Evolutionary conservation across 176 grass and related monocot genomes (phyloP).

Genomic region (Aechmea fasciata): DNA sequence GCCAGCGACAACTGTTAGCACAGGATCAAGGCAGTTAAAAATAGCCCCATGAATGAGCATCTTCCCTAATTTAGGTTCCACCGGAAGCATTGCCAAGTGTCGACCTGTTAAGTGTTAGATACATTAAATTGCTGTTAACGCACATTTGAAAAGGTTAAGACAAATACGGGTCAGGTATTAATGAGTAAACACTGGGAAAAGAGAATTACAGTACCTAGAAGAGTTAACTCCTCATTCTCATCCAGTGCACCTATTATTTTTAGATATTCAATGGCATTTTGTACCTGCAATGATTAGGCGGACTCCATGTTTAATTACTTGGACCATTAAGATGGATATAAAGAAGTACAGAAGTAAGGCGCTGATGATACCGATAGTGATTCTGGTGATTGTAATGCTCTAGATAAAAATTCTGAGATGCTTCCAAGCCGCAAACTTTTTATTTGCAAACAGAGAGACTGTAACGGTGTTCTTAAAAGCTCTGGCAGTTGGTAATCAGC

Average conservation of each 20-base stretch:
- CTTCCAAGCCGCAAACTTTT: constrained; percentile 89
- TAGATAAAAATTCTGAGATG: constrained; percentile 93
- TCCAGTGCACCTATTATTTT: constrained; percentile 95
- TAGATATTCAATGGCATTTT: constrained; percentile 98
- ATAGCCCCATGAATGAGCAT: constrained; percentile 98
- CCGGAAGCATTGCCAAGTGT: constrained; percentile 90
- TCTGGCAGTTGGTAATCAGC: constrained; percentile 93
- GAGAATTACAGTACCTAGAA: constrained; percentile 46
- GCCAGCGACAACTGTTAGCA: constrained; percentile 90
- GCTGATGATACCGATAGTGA: constrained; percentile 55
- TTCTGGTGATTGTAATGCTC: constrained; percentile 96
- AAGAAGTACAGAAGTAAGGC: neutral
- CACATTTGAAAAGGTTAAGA: neutral
- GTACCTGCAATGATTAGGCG: constrained; percentile 37
- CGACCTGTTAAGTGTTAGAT: constrained; percentile 49
- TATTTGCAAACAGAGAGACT: constrained; percentile 99
- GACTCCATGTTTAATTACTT: too few species aligned
- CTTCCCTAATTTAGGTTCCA: constrained; percentile 95
- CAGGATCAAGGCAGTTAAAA: constrained; percentile 91
- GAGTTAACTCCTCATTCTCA: constrained; percentile 85
- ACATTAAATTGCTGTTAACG: neutral
- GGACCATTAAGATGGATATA: too few species aligned
- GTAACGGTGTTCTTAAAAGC: constrained; percentile 88
- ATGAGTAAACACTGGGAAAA: neutral
- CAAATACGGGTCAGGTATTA: too few species aligned